Percentiles rank a stretch among this genome's conserved stretches.
Evolutionary conservation across 2,329 filamentous ascomycete species (phyloP).

Genomic region (Botrytis aclada): DNA sequence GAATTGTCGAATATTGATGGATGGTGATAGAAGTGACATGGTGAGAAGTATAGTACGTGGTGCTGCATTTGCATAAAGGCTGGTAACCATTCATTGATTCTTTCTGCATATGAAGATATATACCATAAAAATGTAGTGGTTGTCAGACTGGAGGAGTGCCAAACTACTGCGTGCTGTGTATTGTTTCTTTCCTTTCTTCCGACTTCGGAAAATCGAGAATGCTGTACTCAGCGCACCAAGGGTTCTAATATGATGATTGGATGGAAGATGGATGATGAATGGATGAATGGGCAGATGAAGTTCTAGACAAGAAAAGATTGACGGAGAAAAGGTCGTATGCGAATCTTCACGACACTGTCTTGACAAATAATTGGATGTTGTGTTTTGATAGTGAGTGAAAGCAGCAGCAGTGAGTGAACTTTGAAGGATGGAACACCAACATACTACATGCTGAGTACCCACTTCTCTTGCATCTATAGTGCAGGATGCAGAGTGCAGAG

Average conservation of each 20-base stretch:
- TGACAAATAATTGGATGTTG: background rate
- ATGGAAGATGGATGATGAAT: background rate
- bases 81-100: background rate
- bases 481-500: background rate
- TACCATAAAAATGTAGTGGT: background rate
- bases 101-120: background rate
- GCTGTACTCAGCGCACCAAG: slow-evolving; percentile 4
- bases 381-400: background rate
- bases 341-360: background rate
- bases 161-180: slow-evolving; percentile 2
- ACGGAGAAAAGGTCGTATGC: background rate
- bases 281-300: background rate
- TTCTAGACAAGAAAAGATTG: slow-evolving; percentile 2
- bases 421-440: background rate
- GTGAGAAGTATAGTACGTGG: background rate
- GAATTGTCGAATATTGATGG: background rate
- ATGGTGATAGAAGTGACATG: background rate
- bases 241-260: background rate
- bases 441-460: background rate
- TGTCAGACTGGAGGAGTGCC: slow-evolving; percentile 17
- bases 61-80: background rate
- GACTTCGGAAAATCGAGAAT: slow-evolving; percentile 5
- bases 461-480: background rate
- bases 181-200: slow-evolving; percentile 18
- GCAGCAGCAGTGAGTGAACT: background rate